Evolutionary conservation across 441 rosid species (phyloP), one percentile per base, ranked within the genome.

Genomic region (Populus hybrid): DNA sequence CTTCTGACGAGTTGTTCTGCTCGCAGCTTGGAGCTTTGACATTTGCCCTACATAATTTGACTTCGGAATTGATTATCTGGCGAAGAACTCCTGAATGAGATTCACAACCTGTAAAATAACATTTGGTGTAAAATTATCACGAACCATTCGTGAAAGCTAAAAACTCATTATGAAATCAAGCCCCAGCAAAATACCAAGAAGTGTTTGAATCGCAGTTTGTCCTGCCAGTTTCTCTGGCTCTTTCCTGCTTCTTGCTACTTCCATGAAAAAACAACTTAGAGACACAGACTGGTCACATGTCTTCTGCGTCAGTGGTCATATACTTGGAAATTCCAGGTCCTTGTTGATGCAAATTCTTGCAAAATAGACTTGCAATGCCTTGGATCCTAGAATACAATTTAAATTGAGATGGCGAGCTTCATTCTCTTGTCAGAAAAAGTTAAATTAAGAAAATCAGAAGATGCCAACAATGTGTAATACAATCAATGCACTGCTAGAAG

Each of bases 191-290:
- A 24, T 26, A 84, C 85, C 77, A 23, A 79, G 76, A 61, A 77
- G 82, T 63, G 85, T 72, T 28, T 31, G 69, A 53, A 85, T 74
- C 11, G 74, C 79, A 33, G 28, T 64, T 2, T 31, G 40, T 67
- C 85, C 81, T 3, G 78, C 85, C n/a, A 78, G 66, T n/a, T 78
- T 84, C 71, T 85, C 85, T 14, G 81, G 85, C 59, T 74, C 81
- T 74, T 76, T 80, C 78, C 74, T 82, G 80, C 77, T 82, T 74
- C 42, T 26, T 12, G 59, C 78, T 3, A 31, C 79, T 18, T 72
- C 83, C 78, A 74, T 80, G 64, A 31, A 78, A 76, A 28, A 78
- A 38, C 74, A 82, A 8, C 16, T 82, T 35, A 61, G 79, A 82
- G 36, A 65, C 5, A 23, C 68, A 85, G 20, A 73, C 50, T 12